These are phyloP conservation scores for Orbilia javanica DNA, from an alignment of 2,329 filamentous ascomycete genomes.

Conservation along the genomic window DNA sequence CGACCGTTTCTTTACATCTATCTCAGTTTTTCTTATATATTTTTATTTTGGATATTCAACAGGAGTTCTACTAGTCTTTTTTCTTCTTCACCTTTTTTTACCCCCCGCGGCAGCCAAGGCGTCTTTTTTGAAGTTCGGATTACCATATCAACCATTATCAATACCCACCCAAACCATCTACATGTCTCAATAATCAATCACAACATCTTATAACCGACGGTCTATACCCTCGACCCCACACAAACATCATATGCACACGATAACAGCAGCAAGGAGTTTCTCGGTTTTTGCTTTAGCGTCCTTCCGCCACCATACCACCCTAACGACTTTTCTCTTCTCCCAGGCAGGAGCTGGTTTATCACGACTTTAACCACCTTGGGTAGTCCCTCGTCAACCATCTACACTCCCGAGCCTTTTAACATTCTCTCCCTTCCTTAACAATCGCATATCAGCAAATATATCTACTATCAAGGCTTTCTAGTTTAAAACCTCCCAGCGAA, in stretches of 20 bases:
- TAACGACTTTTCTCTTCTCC: constrained; percentile 60
- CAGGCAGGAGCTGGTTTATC: constrained; percentile 59
- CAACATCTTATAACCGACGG: constrained; percentile 60
- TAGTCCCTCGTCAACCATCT: constrained; percentile 45
- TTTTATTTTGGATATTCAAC: constrained; percentile 43
- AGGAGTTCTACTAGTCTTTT: constrained; percentile 60
- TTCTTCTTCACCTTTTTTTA: constrained; percentile 37
- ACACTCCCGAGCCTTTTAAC: constrained; percentile 44
- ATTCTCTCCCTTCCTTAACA: constrained; percentile 54
- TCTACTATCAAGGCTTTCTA: constrained; percentile 14
- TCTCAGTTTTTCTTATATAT: constrained; percentile 46
- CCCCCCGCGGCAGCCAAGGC: constrained; percentile 44
- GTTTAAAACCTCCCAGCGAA: constrained; percentile 36
- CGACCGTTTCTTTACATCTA: constrained; percentile 60
- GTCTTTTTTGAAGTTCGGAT: constrained; percentile 54
- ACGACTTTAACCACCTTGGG: constrained; percentile 59
- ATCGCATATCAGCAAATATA: constrained; percentile 25
- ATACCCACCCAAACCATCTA: constrained; percentile 44
- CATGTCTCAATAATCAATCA: constrained; percentile 59
- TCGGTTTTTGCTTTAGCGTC: constrained; percentile 59
- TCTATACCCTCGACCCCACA: constrained; percentile 65
- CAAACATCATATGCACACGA: constrained; percentile 62
- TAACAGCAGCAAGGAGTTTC: constrained; percentile 59
- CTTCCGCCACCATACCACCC: constrained; percentile 59
- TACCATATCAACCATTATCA: constrained; percentile 41